phyloP scores from a whole-genome alignment of 306 rosid genomes.

The Aeschynomene evenia region DNA sequence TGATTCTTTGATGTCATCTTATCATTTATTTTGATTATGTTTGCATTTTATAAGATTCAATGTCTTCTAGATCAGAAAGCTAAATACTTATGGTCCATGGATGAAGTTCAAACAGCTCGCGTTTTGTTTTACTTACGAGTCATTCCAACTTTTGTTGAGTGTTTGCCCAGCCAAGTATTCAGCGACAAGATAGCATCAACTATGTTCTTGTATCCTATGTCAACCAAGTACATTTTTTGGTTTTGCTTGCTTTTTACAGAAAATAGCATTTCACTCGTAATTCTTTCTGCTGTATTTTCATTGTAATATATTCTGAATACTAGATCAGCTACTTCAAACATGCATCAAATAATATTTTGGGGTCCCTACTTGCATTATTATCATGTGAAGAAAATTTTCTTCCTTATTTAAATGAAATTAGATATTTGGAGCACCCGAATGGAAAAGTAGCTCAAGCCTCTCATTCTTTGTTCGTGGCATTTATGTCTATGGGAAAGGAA shows the following conservation, averaged over 20 bases:
- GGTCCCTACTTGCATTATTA: constrained; percentile 6
- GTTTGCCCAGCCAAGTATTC: constrained; percentile 61
- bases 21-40: not conserved
- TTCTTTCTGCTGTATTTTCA: constrained; percentile 4
- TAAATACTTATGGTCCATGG: constrained; percentile 69
- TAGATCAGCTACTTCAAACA: not conserved
- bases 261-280: not conserved
- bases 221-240: not conserved
- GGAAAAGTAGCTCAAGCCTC: constrained; percentile 82
- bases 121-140: constrained; percentile 78
- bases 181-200: constrained; percentile 61
- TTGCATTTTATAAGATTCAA: constrained; percentile 10
- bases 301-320: not conserved
- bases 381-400: constrained; percentile 14
- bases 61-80: constrained; percentile 42
- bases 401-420: constrained; percentile 53
- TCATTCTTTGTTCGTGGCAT: constrained; percentile 72
- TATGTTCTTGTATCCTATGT: constrained; percentile 90
- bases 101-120: constrained; percentile 89
- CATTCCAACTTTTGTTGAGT: constrained; percentile 74
- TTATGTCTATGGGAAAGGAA: constrained; percentile 70
- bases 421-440: constrained; percentile 86
- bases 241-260: not conserved
- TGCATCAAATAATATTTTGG: constrained; percentile 16
- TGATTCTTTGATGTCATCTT: not conserved